Base-by-base conservation (phyloP, 2,329 filamentous ascomycete species). In the Xylaria sp. region DNA sequence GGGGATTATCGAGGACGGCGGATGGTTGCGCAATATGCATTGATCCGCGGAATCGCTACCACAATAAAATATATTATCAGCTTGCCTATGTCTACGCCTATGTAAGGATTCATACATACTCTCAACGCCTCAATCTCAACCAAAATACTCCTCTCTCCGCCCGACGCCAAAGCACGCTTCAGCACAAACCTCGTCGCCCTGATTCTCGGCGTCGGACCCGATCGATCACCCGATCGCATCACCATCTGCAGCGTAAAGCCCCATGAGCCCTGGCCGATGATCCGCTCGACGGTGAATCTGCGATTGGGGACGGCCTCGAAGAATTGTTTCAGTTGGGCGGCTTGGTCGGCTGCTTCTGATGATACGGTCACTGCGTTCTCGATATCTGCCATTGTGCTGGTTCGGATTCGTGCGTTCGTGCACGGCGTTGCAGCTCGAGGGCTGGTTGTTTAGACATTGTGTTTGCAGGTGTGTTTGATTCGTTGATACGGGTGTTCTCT, bases 1-100 rank as follows among this genome's bases (percentile, higher is more conserved):
- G 50, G 11, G 48, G 59, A 8, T 46, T 48, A 13, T 58, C 37
- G 8, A 59, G 44, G 13, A 59, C 11, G 4, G 37, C 42, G n/a
- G 58, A 65, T 19, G 65, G 54, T 16, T 66, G 63, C 11, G 59
- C 55, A 8, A 67, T 62, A 44, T 68, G 63, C 46, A 62, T 60
- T 7, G 57, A 56, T 44, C 63, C 63, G 35, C 39, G 63, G 4
- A 68, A 58, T 58, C 48, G 57, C 66, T 68, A 18, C 10, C 16
- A 16, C 16, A 16, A 16, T 16, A 16, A 16, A 16, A 16, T 16
- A 16, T 16, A 8, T 18, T 30, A 30, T 30, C 23, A 30, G 23
- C 16, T 16, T 16, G 16, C 23, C 23, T 30, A 30, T 30, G 16
- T 16, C 23, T 13, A 8, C 52, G 50, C 30, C 4, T 63, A 52